Percentiles rank a stretch among this genome's conserved stretches.
Evolutionary conservation across 192 early-diverging fungal genomes (phyloP).

Genomic region (Backusella luteola): DNA sequence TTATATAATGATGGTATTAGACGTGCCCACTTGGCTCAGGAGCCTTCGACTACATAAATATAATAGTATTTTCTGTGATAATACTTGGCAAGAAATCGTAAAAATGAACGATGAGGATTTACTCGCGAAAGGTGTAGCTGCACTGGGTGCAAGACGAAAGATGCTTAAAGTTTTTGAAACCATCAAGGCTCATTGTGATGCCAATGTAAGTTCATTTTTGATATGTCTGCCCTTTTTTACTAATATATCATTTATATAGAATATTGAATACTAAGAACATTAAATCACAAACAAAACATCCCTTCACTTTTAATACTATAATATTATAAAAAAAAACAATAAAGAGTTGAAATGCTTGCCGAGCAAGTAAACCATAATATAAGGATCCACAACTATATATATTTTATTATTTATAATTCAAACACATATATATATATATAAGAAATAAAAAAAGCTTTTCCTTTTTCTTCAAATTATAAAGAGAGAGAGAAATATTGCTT

Average conservation of each 20-base stretch:
- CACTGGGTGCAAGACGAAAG: conserved; percentile 93
- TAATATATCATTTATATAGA: background rate
- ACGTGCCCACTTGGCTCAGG: conserved; percentile 93
- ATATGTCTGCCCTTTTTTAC: too few relatives aligned
- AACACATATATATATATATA: background rate
- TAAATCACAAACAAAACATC: background rate
- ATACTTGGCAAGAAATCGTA: conserved; percentile 89
- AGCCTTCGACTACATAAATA: conserved; percentile 96
- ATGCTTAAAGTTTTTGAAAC: conserved; percentile 96
- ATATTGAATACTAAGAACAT: conserved; percentile 2
- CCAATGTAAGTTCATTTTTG: conserved; percentile 29
- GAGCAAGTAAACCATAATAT: background rate
- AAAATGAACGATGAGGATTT: conserved; percentile 81
- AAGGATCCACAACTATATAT: background rate
- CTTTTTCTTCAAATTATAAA: background rate
- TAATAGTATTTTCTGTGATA: conserved; percentile 80
- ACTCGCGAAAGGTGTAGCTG: conserved; percentile 80
- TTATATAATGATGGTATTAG: conserved; percentile 33
- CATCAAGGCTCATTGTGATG: conserved; percentile 43
- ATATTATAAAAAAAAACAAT: background rate
- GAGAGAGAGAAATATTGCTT: background rate
- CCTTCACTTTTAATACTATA: background rate
- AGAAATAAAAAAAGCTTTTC: background rate
- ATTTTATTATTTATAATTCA: background rate
- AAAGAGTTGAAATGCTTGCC: background rate